Evolutionary conservation across 768 basidiomycete species (phyloP).

Genomic region (Boletus patriciae): DNA sequence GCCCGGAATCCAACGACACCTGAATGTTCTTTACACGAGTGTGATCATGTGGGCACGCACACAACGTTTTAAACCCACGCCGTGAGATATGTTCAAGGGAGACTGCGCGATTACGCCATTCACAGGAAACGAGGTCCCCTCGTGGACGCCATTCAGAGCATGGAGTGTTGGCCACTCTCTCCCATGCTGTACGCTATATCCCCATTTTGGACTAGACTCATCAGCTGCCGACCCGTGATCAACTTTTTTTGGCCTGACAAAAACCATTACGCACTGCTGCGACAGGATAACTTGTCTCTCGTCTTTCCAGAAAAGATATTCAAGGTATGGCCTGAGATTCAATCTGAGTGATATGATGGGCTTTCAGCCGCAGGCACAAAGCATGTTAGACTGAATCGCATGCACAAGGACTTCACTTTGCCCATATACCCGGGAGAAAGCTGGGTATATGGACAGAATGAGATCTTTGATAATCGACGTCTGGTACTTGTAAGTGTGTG

Average conservation of each 20-base stretch:
- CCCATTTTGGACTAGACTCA: neutral
- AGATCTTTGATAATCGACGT: no score
- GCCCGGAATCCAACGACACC: neutral
- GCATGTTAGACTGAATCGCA: slow-evolving; percentile 28
- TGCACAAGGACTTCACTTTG: no score
- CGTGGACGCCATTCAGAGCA: slow-evolving; percentile 22
- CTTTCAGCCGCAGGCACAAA: slow-evolving; percentile 23
- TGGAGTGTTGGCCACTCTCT: neutral
- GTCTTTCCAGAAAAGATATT: neutral
- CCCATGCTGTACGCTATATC: neutral
- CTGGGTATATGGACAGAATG: no score
- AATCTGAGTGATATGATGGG: neutral
- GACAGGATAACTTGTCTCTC: no score
- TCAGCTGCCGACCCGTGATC: no score
- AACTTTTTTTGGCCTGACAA: no score
- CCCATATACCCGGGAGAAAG: no score
- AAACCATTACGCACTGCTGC: no score
- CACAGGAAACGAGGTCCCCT: slow-evolving; percentile 29
- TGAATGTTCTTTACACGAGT: neutral
- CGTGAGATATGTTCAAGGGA: slow-evolving; percentile 16
- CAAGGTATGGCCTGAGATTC: neutral
- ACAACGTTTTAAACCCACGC: slow-evolving; percentile 19
- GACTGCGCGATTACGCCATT: slow-evolving; percentile 26
- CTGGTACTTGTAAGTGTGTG: no score
- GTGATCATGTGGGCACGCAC: slow-evolving; percentile 9